Evolutionary conservation across 2,329 filamentous ascomycete species (phyloP).

Genomic region (Coccinonectria pachysandricola): DNA sequence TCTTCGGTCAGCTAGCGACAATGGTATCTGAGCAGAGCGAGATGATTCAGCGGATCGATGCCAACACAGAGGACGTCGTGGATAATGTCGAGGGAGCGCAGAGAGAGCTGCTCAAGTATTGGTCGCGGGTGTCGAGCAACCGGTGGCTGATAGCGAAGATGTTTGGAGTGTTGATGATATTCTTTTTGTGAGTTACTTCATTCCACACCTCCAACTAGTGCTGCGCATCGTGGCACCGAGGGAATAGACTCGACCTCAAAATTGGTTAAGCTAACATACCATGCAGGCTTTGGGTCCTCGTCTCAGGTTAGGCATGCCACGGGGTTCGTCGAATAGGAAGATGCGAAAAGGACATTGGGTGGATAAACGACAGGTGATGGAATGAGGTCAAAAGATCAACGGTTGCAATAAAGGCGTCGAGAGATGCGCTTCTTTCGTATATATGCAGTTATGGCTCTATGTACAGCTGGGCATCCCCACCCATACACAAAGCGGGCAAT

Average conservation of each 20-base stretch:
- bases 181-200: constrained; percentile 51
- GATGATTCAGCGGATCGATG: constrained; percentile 95
- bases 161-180: constrained; percentile 82
- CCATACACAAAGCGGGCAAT: too few relatives aligned
- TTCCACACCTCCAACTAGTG: not conserved
- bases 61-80: constrained; percentile 94
- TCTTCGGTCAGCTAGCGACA: constrained; percentile 86
- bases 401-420: too few relatives aligned
- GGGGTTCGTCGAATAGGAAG: constrained; percentile 3
- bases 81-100: constrained; percentile 98
- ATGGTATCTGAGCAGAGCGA: constrained; percentile 98
- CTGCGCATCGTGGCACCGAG: not conserved
- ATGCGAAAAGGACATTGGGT: constrained; percentile 7
- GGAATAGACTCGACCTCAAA: too few relatives aligned
- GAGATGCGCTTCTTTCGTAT: constrained; percentile 1
- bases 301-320: constrained; percentile 23
- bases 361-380: constrained; percentile 4
- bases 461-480: too few relatives aligned
- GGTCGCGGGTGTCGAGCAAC: constrained; percentile 87
- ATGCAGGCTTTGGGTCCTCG: constrained; percentile 29
- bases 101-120: constrained; percentile 91
- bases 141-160: constrained; percentile 85
- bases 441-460: too few relatives aligned
- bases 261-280: constrained; percentile 5
- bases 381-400: too few relatives aligned